These are phyloP conservation scores for Clavulina sp. DNA, from an alignment of 768 basidiomycete genomes.

Conservation along the genomic window DNA sequence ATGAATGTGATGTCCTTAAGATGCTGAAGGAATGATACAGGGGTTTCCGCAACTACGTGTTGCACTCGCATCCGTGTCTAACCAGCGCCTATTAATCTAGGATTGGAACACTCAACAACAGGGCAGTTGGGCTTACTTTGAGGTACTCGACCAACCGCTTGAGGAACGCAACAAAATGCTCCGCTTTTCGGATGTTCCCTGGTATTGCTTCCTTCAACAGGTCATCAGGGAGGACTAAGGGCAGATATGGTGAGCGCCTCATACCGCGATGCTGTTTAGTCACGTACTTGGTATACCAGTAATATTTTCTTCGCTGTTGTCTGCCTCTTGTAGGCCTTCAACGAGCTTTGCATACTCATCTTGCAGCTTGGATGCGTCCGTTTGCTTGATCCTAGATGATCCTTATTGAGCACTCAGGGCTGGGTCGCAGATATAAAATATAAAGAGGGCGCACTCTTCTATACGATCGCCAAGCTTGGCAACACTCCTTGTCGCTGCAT, in stretches of 20 bases:
- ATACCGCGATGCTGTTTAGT: background rate
- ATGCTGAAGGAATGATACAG: slow-evolving; percentile 90
- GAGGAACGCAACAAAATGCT: slow-evolving; percentile 96
- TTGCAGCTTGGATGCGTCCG: slow-evolving; percentile 84
- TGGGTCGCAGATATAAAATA: background rate
- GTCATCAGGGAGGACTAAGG: slow-evolving; percentile 76
- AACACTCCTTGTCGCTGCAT: slow-evolving; percentile 81
- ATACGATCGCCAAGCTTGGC: slow-evolving; percentile 76
- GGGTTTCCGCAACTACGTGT: slow-evolving; percentile 97
- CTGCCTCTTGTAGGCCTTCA: slow-evolving; percentile 74
- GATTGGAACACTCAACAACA: background rate
- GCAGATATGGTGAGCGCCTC: slow-evolving; percentile 3
- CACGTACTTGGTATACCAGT: slow-evolving; percentile 72
- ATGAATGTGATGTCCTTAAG: slow-evolving; percentile 98
- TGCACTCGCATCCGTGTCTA: slow-evolving; percentile 98
- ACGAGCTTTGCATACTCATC: slow-evolving; percentile 94
- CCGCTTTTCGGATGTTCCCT: slow-evolving; percentile 95
- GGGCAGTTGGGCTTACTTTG: slow-evolving; percentile 38
- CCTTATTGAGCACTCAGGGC: background rate
- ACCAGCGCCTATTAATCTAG: background rate
- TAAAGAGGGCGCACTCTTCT: slow-evolving; percentile 52
- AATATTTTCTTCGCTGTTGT: slow-evolving; percentile 57
- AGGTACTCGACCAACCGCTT: slow-evolving; percentile 98
- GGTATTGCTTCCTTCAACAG: slow-evolving; percentile 89
- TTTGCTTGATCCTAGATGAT: slow-evolving; percentile 66